A percentile compares a stretch with the other conserved stretches of the same genome.
These are phyloP conservation scores for Boletus eberwhitei DNA, from an alignment of 768 basidiomycete species.

Conservation along the genomic window DNA sequence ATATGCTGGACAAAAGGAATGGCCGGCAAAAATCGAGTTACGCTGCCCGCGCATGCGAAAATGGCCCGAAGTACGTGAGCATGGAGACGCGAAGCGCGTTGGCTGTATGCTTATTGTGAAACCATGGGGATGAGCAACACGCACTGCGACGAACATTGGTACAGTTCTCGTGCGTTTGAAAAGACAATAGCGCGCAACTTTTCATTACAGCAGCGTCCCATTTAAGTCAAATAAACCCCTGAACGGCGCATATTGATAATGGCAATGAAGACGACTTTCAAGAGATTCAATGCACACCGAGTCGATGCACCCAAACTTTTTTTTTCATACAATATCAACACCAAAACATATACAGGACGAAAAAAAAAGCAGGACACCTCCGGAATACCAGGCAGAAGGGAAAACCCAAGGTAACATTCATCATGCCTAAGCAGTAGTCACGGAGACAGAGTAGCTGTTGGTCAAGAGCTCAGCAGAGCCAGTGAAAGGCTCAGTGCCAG, in stretches of 20 bases:
- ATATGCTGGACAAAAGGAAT: conserved; percentile 22
- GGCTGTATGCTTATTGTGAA: conserved; percentile 26
- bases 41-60: not conserved
- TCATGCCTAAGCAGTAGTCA: conserved; percentile 16
- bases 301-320: not conserved
- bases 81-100: conserved; percentile 16
- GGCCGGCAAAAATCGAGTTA: conserved; percentile 1
- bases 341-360: not conserved
- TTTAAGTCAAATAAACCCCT: conserved; percentile 12
- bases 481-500: conserved; percentile 54
- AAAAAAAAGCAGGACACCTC: not conserved
- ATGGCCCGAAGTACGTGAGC: conserved; percentile 16
- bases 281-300: not conserved
- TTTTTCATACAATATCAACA: no score
- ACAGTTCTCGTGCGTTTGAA: conserved; percentile 10
- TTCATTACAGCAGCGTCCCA: conserved; percentile 4
- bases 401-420: not conserved
- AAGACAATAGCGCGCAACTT: conserved; percentile 23
- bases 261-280: not conserved
- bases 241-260: not conserved
- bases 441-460: conserved; percentile 38
- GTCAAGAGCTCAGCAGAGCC: conserved; percentile 48
- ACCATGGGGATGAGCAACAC: conserved; percentile 26
- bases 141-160: not conserved
- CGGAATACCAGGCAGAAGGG: not conserved